phyloP scores from a whole-genome alignment of 441 rosid genomes.

The Erysimum pusillum region DNA sequence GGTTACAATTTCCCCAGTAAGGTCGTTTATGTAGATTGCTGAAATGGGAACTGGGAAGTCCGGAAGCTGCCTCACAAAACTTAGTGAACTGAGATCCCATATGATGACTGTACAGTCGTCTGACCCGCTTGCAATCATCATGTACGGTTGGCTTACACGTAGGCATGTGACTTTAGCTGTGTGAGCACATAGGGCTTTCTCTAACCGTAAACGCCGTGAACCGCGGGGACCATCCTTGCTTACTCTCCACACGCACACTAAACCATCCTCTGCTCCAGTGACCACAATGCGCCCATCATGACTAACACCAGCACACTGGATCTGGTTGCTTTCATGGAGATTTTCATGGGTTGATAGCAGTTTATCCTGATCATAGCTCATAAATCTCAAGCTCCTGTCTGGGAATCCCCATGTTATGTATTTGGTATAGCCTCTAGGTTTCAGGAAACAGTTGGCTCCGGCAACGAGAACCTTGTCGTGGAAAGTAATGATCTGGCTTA shows the following conservation, averaged over 20 bases:
- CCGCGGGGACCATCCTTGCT: slow-evolving; percentile 73
- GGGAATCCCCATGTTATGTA: slow-evolving; percentile 99
- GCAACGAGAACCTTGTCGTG: slow-evolving; percentile 90
- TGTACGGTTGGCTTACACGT: slow-evolving; percentile 96
- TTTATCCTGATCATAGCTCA: slow-evolving; percentile 98
- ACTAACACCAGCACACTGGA: slow-evolving; percentile 89
- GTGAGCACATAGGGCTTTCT: slow-evolving; percentile 91
- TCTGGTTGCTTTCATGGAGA: slow-evolving; percentile 95
- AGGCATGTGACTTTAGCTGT: slow-evolving; percentile 87
- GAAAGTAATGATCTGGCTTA: slow-evolving; percentile 79
- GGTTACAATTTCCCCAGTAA: slow-evolving; percentile 93
- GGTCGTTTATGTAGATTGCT: slow-evolving; percentile 91
- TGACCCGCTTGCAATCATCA: slow-evolving; percentile 96
- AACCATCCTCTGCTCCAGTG: slow-evolving; percentile 97
- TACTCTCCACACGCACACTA: slow-evolving; percentile 92
- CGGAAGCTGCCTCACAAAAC: slow-evolving; percentile 90
- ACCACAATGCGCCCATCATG: slow-evolving; percentile 95
- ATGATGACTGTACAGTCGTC: slow-evolving; percentile 92
- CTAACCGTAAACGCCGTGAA: slow-evolving; percentile 63
- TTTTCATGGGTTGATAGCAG: slow-evolving; percentile 97
- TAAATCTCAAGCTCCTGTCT: slow-evolving; percentile 94
- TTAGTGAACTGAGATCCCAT: slow-evolving; percentile 97
- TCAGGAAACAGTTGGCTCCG: slow-evolving; percentile 79
- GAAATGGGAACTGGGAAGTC: slow-evolving; percentile 88
- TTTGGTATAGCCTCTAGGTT: slow-evolving; percentile 89